Evolutionary conservation across 139 green algal genomes (phyloP), one percentile per base, ranked within the genome.

Genomic region (Closterium sp.): DNA sequence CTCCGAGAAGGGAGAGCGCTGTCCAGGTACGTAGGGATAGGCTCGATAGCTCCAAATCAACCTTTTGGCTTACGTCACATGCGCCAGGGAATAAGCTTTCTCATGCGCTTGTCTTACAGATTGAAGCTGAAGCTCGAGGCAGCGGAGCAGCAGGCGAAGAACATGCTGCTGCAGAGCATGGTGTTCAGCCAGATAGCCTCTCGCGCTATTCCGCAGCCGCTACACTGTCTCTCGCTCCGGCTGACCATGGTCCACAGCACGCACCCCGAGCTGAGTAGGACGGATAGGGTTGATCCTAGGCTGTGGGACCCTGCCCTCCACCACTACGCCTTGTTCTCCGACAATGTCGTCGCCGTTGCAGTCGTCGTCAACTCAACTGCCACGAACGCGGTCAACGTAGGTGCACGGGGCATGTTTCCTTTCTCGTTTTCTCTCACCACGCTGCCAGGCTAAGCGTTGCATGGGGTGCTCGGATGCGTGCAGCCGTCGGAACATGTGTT

Each of bases 331-430:
- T 21, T 92, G n/a, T 92, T 92, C 33, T 92, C 89, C 23, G 89
- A 92, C 85, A 92, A 92, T 35, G 89, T 92, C 30, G 84, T 92
- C 30, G 89, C 89, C 7, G 34, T 81, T 28, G 36, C 89, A 6
- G 89, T 92, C 34, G 89, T 92, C 1, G 89, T 92, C 2, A 92
- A 92, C 89, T 90, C 81, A 16, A 92, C 89, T 10, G 88, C 88
- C 10, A 21, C 85, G 1, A 34, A 87, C 35, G 21, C 31, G 8
- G 23, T 6, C 23, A 28, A 89, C 21, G 84, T 88, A 88, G 32
- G 84, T 86, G 55, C 55, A n/a, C 55, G 9, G 16, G 16, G 55
- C 25, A 76, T 76, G 55, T 12, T 76, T 76, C 4, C 12, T 76
- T 1, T 76, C 4, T 3, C 16, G 23, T 76, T 28, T 28, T 66